A percentile compares a stretch with the other conserved stretches of the same genome.
Conservation (phyloP, 1,139 yeast genomes). For the Wickerhamomyces sp. region DNA sequence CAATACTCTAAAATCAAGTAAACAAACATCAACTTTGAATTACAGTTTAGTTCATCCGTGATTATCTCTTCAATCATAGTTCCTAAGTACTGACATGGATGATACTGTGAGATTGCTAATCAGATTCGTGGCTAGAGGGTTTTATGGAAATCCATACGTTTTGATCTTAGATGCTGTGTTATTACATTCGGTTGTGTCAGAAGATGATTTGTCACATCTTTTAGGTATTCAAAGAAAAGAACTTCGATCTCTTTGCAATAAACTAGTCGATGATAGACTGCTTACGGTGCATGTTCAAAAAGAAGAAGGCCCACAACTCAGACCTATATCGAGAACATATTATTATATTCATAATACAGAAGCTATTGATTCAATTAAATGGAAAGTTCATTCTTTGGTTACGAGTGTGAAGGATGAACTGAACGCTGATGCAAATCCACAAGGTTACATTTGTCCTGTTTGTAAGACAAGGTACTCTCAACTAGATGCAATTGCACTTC, state of each 20-base stretch:
- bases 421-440: conserved; percentile 81
- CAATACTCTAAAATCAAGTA: too few relatives aligned
- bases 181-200: conserved; percentile 87
- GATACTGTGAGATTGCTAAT: conserved; percentile 20
- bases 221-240: conserved; percentile 86
- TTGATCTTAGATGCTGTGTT: conserved; percentile 85
- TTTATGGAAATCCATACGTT: conserved; percentile 80
- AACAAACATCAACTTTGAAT: too few relatives aligned
- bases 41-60: too few relatives aligned
- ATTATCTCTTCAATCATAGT: too few relatives aligned
- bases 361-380: conserved; percentile 91
- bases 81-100: conserved; percentile 14
- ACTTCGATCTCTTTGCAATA: conserved; percentile 74
- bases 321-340: conserved; percentile 72
- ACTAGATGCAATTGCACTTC: conserved; percentile 78
- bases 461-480: conserved; percentile 81
- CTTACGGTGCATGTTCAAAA: conserved; percentile 66
- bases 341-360: conserved; percentile 87
- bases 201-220: conserved; percentile 80
- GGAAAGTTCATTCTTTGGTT: conserved; percentile 91
- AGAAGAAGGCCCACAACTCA: conserved; percentile 71
- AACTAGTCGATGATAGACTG: conserved; percentile 77
- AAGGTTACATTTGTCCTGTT: conserved; percentile 86
- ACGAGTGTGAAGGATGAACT: conserved; percentile 75
- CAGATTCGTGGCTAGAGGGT: conserved; percentile 72